Percentiles rank a stretch among this genome's conserved stretches.
Evolutionary conservation across 257 asterid genomes (phyloP).

Genomic region (Penstemon barbatus): DNA sequence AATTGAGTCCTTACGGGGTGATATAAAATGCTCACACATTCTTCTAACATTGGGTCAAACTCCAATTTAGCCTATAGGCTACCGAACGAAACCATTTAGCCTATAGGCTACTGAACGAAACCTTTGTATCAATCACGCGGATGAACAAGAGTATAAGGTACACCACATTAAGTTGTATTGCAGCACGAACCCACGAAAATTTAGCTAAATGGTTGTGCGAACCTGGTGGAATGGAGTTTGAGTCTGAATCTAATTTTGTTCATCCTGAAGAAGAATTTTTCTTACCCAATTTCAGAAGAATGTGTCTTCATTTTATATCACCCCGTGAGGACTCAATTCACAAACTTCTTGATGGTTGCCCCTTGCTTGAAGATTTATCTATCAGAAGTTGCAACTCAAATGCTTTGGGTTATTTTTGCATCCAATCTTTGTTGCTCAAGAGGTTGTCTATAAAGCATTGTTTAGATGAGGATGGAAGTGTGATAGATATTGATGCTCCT

Average conservation of each 20-base stretch:
- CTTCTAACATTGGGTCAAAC: background rate
- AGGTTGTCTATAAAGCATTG: background rate
- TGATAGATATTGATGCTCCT: background rate
- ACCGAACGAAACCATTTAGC: no score
- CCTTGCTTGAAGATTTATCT: background rate
- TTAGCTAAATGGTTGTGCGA: background rate
- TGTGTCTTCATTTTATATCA: background rate
- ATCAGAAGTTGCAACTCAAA: background rate
- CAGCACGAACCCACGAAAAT: background rate
- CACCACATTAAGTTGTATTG: background rate
- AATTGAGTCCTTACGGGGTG: background rate
- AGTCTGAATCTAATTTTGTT: background rate
- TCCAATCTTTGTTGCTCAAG: background rate
- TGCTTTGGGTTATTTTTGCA: background rate
- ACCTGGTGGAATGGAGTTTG: background rate
- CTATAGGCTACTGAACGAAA: background rate
- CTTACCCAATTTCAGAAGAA: conserved; percentile 7
- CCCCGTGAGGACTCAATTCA: background rate
- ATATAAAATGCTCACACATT: background rate
- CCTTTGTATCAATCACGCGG: background rate
- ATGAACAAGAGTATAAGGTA: background rate
- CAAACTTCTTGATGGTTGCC: background rate
- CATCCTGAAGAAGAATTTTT: background rate
- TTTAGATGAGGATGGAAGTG: background rate
- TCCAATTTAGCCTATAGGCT: background rate